Percentiles rank a stretch among this genome's conserved stretches.
Evolutionary conservation across 495 filamentous ascomycete genomes (phyloP).

Genomic region (Talaromyces wortmannii): DNA sequence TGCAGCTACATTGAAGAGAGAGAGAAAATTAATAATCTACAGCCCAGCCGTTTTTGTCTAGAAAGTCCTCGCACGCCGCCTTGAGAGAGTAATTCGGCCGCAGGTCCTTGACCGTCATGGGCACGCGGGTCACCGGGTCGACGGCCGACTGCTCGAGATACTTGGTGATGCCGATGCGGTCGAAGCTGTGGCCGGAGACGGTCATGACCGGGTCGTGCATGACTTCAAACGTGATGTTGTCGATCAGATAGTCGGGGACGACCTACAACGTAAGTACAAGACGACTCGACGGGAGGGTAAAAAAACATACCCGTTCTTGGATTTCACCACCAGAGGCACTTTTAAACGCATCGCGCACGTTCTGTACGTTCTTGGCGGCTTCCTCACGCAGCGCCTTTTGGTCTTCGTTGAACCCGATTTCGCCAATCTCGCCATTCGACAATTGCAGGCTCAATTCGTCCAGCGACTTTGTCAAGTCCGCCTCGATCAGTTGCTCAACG

Average conservation of each 20-base stretch:
- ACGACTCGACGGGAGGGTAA: not conserved
- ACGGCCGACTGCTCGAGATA: slow-evolving; percentile 67
- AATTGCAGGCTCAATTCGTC: slow-evolving; percentile 33
- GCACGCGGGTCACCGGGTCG: slow-evolving; percentile 79
- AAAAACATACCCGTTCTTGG: slow-evolving; percentile 43
- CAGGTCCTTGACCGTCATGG: slow-evolving; percentile 64
- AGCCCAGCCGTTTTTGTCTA: slow-evolving; percentile 87
- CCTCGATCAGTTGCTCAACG: slow-evolving; percentile 41
- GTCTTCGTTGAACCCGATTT: slow-evolving; percentile 37
- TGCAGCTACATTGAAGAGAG: not conserved
- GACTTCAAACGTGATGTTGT: slow-evolving; percentile 82
- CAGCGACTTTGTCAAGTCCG: slow-evolving; percentile 50
- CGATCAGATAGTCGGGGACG: slow-evolving; percentile 82
- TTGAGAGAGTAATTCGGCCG: slow-evolving; percentile 78
- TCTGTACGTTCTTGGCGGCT: slow-evolving; percentile 42
- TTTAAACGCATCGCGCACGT: slow-evolving; percentile 36
- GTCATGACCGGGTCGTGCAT: slow-evolving; percentile 94
- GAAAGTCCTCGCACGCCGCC: slow-evolving; percentile 76
- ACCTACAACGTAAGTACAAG: slow-evolving; percentile 24
- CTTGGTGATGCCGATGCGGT: slow-evolving; percentile 79
- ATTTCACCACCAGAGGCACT: slow-evolving; percentile 53
- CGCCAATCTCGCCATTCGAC: slow-evolving; percentile 37
- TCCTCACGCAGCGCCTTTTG: slow-evolving; percentile 34
- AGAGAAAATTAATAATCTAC: slow-evolving; percentile 54
- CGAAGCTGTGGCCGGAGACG: slow-evolving; percentile 81